These are phyloP conservation scores for Monoraphidium neglectum DNA, from an alignment of 139 green algal genomes.

Conservation along the genomic window DNA sequence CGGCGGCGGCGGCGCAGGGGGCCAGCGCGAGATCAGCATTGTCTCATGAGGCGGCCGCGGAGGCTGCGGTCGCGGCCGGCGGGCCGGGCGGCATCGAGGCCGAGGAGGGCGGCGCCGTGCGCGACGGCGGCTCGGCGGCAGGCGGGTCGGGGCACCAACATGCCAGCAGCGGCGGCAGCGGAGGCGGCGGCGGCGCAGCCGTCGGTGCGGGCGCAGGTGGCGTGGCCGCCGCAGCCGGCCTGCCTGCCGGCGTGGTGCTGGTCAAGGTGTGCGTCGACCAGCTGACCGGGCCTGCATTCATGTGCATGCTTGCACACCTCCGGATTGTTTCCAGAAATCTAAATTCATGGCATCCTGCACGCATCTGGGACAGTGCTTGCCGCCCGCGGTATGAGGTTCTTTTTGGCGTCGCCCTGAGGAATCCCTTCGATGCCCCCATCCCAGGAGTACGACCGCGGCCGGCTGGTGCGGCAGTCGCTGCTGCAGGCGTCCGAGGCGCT, in stretches of 20 bases:
- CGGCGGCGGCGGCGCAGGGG: conserved; percentile 31
- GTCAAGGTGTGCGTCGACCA: background rate
- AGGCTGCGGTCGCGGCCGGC: conserved; percentile 1
- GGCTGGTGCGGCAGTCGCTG: conserved; percentile 48
- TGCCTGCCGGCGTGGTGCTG: background rate
- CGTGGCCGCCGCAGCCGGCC: background rate
- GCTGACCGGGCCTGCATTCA: too few relatives aligned
- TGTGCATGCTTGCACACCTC: too few relatives aligned
- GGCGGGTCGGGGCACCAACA: background rate
- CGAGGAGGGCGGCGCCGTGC: background rate
- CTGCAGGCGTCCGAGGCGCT: conserved; percentile 43
- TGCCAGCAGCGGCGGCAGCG: background rate
- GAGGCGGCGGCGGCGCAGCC: background rate
- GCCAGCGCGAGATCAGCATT: too few relatives aligned
- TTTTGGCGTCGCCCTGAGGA: too few relatives aligned
- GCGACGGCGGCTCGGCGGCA: background rate
- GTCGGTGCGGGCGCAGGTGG: background rate
- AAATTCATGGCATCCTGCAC: too few relatives aligned
- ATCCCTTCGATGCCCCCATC: too few relatives aligned
- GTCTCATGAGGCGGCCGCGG: conserved; percentile 11
- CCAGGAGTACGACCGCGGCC: conserved; percentile 62
- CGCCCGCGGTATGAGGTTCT: too few relatives aligned
- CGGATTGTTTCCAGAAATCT: too few relatives aligned
- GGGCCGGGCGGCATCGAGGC: background rate
- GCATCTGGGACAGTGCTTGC: too few relatives aligned